Conservation (phyloP, 2,329 filamentous ascomycete genomes). For the Aspergillus aculeatinus region DNA sequence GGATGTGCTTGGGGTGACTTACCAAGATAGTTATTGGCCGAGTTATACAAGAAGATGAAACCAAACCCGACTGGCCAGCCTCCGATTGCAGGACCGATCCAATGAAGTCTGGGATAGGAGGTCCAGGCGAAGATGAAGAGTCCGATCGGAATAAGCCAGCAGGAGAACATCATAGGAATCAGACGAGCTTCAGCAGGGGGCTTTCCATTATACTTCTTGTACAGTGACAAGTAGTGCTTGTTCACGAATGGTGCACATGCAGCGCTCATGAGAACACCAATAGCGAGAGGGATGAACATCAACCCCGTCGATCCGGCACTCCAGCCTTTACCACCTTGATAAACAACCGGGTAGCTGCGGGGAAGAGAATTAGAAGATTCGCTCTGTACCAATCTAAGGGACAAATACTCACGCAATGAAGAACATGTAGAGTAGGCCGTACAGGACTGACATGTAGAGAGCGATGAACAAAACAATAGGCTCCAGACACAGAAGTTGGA, state of each 20-base stretch:
- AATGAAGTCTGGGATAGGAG: constrained; percentile 64
- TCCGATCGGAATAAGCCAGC: constrained; percentile 69
- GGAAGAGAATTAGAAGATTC: constrained; percentile 15
- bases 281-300: constrained; percentile 81
- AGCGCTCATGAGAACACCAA: constrained; percentile 71
- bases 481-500: constrained; percentile 81
- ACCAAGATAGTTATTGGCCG: constrained; percentile 70
- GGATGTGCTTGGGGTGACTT: constrained; percentile 10
- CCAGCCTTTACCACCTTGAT: constrained; percentile 76
- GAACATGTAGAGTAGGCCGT: constrained; percentile 54
- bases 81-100: constrained; percentile 70
- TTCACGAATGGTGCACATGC: constrained; percentile 71
- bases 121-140: constrained; percentile 69
- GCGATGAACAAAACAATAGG: constrained; percentile 82
- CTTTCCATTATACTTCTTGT: constrained; percentile 63
- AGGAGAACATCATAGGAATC: constrained; percentile 77
- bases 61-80: constrained; percentile 74
- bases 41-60: constrained; percentile 81
- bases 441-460: constrained; percentile 79
- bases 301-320: constrained; percentile 71
- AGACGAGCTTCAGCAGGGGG: constrained; percentile 76
- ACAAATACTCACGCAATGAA: constrained; percentile 52
- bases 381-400: not conserved
- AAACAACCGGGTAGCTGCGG: constrained; percentile 58
- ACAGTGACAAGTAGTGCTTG: constrained; percentile 71